Conservation (phyloP, 169 alveolate species). For the Plasmodium vivax region DNA sequence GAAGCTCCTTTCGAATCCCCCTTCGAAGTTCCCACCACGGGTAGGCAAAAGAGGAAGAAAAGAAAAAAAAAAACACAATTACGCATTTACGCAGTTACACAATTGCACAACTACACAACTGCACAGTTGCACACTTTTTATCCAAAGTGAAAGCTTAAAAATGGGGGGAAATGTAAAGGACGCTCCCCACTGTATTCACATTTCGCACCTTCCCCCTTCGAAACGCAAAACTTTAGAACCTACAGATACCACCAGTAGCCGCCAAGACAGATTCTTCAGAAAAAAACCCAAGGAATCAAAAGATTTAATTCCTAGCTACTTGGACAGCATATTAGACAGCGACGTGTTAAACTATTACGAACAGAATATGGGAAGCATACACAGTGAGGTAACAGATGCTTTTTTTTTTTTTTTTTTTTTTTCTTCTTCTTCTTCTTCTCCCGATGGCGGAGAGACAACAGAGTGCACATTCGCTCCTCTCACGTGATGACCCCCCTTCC, state of each 20-base stretch:
- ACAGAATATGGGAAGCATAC: background rate
- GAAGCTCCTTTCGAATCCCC: too few species aligned
- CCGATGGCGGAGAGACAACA: background rate
- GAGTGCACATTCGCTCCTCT: background rate
- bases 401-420: background rate
- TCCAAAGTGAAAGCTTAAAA: background rate
- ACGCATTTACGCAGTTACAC: too few species aligned
- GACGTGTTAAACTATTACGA: background rate
- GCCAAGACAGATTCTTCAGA: background rate
- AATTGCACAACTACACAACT: too few species aligned
- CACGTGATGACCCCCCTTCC: background rate
- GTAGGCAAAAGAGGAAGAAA: too few species aligned
- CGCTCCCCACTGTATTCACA: background rate
- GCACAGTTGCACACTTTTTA: background rate
- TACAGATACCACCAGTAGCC: background rate
- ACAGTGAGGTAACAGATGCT: background rate
- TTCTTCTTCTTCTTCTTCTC: background rate
- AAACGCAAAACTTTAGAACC: background rate
- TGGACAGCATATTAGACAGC: conserved; percentile 41
- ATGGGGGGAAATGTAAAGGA: background rate
- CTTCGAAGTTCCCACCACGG: too few species aligned
- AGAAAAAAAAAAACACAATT: background rate
- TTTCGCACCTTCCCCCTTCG: background rate
- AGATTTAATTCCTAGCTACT: background rate
- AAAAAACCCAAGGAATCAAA: background rate